phyloP scores from a whole-genome alignment of 148 eudicot species.

The Polygonum maritimum region DNA sequence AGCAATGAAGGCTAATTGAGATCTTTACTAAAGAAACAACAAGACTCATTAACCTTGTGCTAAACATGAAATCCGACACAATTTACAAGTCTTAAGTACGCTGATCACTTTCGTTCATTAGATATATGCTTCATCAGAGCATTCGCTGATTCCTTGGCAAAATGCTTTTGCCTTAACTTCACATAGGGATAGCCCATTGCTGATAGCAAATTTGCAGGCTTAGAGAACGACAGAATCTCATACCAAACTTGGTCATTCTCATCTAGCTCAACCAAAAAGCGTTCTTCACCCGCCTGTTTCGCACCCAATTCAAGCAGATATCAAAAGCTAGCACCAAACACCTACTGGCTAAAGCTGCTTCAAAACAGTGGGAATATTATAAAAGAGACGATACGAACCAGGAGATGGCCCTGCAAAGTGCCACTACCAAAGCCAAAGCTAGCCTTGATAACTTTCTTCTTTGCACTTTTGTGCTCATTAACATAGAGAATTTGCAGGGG shows the following conservation, averaged over 20 bases:
- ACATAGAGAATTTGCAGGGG: slow-evolving; percentile 77
- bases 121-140: slow-evolving; percentile 65
- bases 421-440: slow-evolving; percentile 91
- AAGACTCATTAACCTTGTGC: neutral
- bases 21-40: too few relatives aligned
- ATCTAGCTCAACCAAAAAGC: slow-evolving; percentile 76
- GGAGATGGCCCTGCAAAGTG: slow-evolving; percentile 81
- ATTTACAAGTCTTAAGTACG: neutral
- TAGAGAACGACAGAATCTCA: slow-evolving; percentile 83
- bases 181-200: slow-evolving; percentile 76
- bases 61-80: neutral
- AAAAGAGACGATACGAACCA: slow-evolving; percentile 39
- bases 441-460: slow-evolving; percentile 31
- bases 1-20: too few relatives aligned
- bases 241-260: slow-evolving; percentile 86
- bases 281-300: slow-evolving; percentile 86
- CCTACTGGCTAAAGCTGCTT: neutral
- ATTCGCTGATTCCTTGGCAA: slow-evolving; percentile 51
- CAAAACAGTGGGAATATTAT: neutral
- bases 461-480: slow-evolving; percentile 35
- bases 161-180: slow-evolving; percentile 58
- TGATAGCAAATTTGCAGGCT: slow-evolving; percentile 72
- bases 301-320: slow-evolving; percentile 3
- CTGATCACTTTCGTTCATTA: slow-evolving; percentile 10
- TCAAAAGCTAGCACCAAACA: neutral